Conservation (phyloP, 768 basidiomycete species). For the Asterophora lycoperdoides region DNA sequence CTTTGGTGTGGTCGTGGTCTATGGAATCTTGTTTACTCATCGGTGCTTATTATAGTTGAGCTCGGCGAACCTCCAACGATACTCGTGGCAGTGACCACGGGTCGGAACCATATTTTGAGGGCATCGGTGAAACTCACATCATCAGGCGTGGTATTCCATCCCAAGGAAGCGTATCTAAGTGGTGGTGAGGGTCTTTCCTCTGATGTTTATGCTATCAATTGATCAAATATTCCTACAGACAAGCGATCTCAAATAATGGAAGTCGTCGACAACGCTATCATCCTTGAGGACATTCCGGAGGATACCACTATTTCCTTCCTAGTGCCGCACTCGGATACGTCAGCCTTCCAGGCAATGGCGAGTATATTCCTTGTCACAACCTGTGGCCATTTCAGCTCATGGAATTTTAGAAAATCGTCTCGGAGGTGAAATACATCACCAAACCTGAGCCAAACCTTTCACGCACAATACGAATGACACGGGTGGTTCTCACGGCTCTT, state of each 20-base stretch:
- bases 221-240: slow-evolving; percentile 7
- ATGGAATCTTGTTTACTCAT: not conserved
- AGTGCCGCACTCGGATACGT: slow-evolving; percentile 65
- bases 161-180: slow-evolving; percentile 37
- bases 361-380: slow-evolving; percentile 13
- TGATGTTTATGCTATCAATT: slow-evolving; percentile 2
- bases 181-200: slow-evolving; percentile 25
- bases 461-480: slow-evolving; percentile 51
- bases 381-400: slow-evolving; percentile 2
- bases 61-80: slow-evolving; percentile 56
- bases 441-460: slow-evolving; percentile 43
- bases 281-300: slow-evolving; percentile 44
- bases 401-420: slow-evolving; percentile 54
- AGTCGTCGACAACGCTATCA: slow-evolving; percentile 39
- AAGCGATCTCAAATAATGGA: slow-evolving; percentile 26
- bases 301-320: slow-evolving; percentile 44
- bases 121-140: slow-evolving; percentile 52
- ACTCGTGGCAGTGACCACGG: slow-evolving; percentile 55
- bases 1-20: not conserved
- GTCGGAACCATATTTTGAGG: slow-evolving; percentile 60
- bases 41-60: slow-evolving; percentile 43
- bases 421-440: slow-evolving; percentile 68
- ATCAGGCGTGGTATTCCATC: slow-evolving; percentile 50
- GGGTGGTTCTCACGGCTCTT: slow-evolving; percentile 60
- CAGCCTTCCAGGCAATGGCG: slow-evolving; percentile 59